phyloP scores from a whole-genome alignment of 257 asterid species.

The Avicennia marina region DNA sequence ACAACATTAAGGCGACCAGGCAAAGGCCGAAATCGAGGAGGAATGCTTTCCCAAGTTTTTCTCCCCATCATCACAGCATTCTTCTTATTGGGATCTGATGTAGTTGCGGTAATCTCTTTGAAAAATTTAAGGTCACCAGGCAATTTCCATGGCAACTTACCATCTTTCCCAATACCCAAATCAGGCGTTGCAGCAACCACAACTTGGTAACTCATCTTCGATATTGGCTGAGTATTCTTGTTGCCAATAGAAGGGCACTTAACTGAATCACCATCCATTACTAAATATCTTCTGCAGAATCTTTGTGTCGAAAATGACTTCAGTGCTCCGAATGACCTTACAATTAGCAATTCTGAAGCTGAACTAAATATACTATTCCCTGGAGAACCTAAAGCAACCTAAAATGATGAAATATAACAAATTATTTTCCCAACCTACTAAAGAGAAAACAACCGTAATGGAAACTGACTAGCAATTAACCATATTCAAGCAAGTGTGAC shows the following conservation, averaged over 20 bases:
- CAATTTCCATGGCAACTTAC: constrained; percentile 81
- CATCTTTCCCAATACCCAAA: constrained; percentile 91
- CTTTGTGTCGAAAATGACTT: constrained; percentile 12
- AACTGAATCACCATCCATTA: constrained; percentile 44
- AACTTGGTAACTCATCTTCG: constrained; percentile 69
- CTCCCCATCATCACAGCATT: constrained; percentile 96
- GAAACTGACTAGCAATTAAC: background rate
- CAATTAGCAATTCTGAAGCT: constrained; percentile 14
- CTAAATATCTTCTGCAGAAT: constrained; percentile 29
- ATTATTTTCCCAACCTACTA: constrained; percentile 11
- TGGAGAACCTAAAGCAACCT: constrained; percentile 33
- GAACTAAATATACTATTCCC: constrained; percentile 15
- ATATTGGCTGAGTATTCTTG: constrained; percentile 21
- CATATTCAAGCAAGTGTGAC: background rate
- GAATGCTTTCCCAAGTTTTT: constrained; percentile 97
- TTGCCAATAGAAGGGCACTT: constrained; percentile 33
- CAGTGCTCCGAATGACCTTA: constrained; percentile 17
- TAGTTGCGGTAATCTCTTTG: constrained; percentile 64
- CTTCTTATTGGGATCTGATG: constrained; percentile 55
- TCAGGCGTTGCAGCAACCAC: constrained; percentile 85
- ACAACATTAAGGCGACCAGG: constrained; percentile 93
- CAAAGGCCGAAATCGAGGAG: constrained; percentile 66
- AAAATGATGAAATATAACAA: constrained; percentile 11
- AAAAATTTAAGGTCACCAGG: constrained; percentile 84
- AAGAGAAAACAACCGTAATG: background rate